Evolutionary conservation across 176 grass and related monocot genomes (phyloP).

Genomic region (Elaeis guineensis): DNA sequence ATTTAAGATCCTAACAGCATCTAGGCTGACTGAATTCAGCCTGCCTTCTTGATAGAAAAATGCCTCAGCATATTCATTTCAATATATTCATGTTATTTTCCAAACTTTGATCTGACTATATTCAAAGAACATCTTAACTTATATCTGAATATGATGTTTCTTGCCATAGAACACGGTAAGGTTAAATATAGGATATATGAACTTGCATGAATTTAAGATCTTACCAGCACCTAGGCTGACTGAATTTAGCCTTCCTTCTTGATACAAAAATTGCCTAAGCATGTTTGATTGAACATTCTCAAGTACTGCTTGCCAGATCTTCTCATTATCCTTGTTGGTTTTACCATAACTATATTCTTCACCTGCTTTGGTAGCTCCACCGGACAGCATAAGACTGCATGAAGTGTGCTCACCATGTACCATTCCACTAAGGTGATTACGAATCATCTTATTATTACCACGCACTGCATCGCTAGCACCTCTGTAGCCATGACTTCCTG

Average conservation of each 20-base stretch:
- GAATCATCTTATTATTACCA: constrained; percentile 17
- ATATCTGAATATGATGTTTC: too few relatives aligned
- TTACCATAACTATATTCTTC: constrained; percentile 27
- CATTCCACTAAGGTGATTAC: constrained; percentile 22
- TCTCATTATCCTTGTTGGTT: constrained; percentile 46
- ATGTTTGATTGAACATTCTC: constrained; percentile 55
- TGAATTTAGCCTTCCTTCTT: constrained; percentile 61
- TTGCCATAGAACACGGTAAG: too few relatives aligned
- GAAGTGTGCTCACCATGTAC: constrained; percentile 24
- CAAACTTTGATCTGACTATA: too few relatives aligned
- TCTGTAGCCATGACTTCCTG: constrained; percentile 11
- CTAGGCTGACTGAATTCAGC: constrained; percentile 64
- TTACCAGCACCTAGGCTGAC: constrained; percentile 79
- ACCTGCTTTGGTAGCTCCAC: constrained; percentile 26
- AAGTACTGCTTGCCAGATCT: constrained; percentile 88
- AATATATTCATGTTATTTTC: constrained; percentile 31
- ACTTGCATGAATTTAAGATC: constrained; percentile 1
- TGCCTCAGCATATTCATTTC: constrained; percentile 59
- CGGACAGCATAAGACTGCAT: constrained; percentile 24
- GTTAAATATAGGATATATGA: too few relatives aligned
- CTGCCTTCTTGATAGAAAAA: constrained; percentile 65
- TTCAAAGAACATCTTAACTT: too few relatives aligned
- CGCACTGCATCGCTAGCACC: constrained; percentile 13
- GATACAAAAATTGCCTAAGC: constrained; percentile 64
- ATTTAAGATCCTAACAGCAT: constrained; percentile 43